A percentile compares a stretch with the other conserved stretches of the same genome.
Conservation (phyloP, 768 basidiomycete species). For the Infundibulicybe gibba region DNA sequence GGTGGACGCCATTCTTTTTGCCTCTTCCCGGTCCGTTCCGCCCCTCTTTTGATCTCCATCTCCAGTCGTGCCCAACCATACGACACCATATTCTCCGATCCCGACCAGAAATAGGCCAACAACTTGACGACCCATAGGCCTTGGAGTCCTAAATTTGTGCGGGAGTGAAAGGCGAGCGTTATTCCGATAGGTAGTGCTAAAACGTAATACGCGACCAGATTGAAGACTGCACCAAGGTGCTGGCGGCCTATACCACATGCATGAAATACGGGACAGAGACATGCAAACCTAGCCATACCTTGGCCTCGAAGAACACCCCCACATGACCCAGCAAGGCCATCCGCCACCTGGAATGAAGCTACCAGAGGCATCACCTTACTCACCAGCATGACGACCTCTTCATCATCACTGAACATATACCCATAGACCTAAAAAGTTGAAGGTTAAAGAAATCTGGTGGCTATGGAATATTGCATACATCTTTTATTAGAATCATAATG, state of each 20-base stretch:
- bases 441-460: no score
- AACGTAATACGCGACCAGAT: slow-evolving; percentile 73
- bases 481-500: slow-evolving; percentile 48
- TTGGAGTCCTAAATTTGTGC: slow-evolving; percentile 42
- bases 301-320: slow-evolving; percentile 78
- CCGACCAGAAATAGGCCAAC: slow-evolving; percentile 72
- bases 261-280: not conserved
- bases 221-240: slow-evolving; percentile 72
- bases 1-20: slow-evolving; percentile 10
- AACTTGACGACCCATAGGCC: slow-evolving; percentile 86
- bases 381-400: slow-evolving; percentile 52
- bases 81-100: slow-evolving; percentile 59
- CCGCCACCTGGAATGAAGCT: slow-evolving; percentile 76
- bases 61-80: slow-evolving; percentile 66
- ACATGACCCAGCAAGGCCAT: slow-evolving; percentile 64
- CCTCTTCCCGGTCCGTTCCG: slow-evolving; percentile 35
- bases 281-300: slow-evolving; percentile 37
- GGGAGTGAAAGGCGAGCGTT: slow-evolving; percentile 58
- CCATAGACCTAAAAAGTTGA: slow-evolving; percentile 48
- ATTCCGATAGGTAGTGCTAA: slow-evolving; percentile 79
- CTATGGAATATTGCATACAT: slow-evolving; percentile 33
- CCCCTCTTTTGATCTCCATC: slow-evolving; percentile 52
- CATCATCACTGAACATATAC: slow-evolving; percentile 66
- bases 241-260: slow-evolving; percentile 46
- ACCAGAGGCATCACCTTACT: slow-evolving; percentile 72